These are phyloP conservation scores for Rhizophora mangle DNA, from an alignment of 345 rosid species.

Conservation along the genomic window DNA sequence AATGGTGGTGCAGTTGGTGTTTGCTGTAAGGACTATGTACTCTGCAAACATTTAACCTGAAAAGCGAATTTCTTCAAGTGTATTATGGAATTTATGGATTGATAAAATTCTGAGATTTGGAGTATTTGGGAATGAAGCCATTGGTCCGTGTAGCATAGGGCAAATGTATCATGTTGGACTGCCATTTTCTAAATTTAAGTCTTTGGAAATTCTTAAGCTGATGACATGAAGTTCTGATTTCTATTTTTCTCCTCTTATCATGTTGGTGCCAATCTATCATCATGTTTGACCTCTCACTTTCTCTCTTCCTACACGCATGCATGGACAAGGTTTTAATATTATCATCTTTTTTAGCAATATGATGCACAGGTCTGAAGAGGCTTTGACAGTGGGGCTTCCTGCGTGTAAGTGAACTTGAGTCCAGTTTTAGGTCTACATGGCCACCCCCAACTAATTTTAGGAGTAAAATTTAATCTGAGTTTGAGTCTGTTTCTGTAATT, in stretches of 20 bases:
- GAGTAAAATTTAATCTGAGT: too few relatives aligned
- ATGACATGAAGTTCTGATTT: conserved; percentile 20
- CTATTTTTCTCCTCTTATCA: conserved; percentile 5
- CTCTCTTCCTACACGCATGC: too few relatives aligned
- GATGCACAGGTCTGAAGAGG: too few relatives aligned
- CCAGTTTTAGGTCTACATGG: too few relatives aligned
- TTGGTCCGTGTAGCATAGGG: conserved; percentile 49
- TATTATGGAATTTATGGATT: conserved; percentile 29
- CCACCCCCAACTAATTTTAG: too few relatives aligned
- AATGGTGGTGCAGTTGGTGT: conserved; percentile 17
- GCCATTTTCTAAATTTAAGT: conserved; percentile 32
- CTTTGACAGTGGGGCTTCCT: too few relatives aligned
- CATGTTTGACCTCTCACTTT: neutral
- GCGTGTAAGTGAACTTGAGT: too few relatives aligned
- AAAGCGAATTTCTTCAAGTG: conserved; percentile 10
- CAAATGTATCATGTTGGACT: conserved; percentile 32
- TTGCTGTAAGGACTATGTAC: conserved; percentile 22
- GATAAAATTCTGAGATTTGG: conserved; percentile 24
- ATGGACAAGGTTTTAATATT: too few relatives aligned
- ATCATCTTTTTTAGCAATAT: too few relatives aligned
- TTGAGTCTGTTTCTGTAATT: too few relatives aligned
- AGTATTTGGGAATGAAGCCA: conserved; percentile 57
- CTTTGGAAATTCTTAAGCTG: conserved; percentile 25
- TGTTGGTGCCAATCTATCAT: neutral
- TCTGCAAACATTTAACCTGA: conserved; percentile 21